Base-by-base conservation (phyloP, 805 yeast species). In the Pichia heedii region DNA sequence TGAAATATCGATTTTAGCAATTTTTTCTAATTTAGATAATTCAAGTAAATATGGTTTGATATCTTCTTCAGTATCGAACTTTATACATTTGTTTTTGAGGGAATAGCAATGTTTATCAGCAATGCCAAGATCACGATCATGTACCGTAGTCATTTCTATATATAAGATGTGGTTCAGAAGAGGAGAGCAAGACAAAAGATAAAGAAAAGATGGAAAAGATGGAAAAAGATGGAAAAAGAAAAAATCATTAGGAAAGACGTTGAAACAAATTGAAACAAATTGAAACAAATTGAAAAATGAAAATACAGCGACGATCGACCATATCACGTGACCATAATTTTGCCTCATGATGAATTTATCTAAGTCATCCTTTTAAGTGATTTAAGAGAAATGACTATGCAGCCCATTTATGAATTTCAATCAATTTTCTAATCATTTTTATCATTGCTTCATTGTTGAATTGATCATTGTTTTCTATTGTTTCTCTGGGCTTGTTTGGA, bases 11-110 rank as follows among this genome's bases (percentile, higher is more conserved):
- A 89, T 69, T 54, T 76, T 78, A 33, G 72, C 74, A 41, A 70
- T 68, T 45, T 45, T 60, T 45, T 49, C 49, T 45, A 54, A 50
- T 10, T 57, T 48, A 21, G 62, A 57, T 45, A 93, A 68, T 50
- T 79, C 83, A 13, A 73, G 73, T 20, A 84, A 61, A 54, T 77
- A 73, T n/a, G 84, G 81, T 54, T 76, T 71, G 48, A 89, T 82
- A 55, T 89, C 96, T 15, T 69, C 77, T 16, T 69, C 73, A 2
- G 84, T 53, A 59, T 89, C 82, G 49, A 89, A 76, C 62, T 88
- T 90, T 56, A 82, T 54, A 40, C 84, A 84, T 60, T 81, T 80
- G 21, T 87, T 85, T 22, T 84, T 76, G 47, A 87, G 65, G 19
- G 94, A 81, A 60, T 68, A 80, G 12, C 67, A 64, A 46, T 70